Conservation (phyloP, 345 rosid genomes). For the Dimocarpus longan region DNA sequence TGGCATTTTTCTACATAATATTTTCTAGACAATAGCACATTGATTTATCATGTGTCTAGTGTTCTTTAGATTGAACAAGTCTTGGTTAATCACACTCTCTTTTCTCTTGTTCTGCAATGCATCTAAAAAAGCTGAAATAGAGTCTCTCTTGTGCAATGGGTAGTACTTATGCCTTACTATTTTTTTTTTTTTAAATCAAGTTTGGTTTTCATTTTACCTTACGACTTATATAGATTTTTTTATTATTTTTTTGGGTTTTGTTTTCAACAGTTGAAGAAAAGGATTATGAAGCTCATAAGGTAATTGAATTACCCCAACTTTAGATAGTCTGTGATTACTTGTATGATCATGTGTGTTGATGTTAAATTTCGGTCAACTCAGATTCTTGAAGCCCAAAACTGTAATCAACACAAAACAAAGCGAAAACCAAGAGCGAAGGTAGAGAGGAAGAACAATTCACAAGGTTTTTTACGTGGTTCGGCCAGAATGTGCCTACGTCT, state of each 20-base stretch:
- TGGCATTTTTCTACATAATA: background rate
- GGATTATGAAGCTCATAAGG: constrained; percentile 78
- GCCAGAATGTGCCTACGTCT: too few relatives aligned
- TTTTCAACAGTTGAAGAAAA: constrained; percentile 62
- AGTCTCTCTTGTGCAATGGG: constrained; percentile 73
- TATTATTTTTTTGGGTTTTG: background rate
- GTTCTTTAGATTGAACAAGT: background rate
- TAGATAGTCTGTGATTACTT: background rate
- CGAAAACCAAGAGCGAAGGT: too few relatives aligned
- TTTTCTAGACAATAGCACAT: too few relatives aligned
- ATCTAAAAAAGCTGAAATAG: constrained; percentile 55
- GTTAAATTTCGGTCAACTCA: too few relatives aligned
- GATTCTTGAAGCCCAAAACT: too few relatives aligned
- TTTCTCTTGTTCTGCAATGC: constrained; percentile 47
- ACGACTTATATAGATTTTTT: constrained; percentile 20
- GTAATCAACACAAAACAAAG: too few relatives aligned
- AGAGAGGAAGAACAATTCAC: too few relatives aligned
- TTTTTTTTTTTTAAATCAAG: background rate
- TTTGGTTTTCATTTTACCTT: constrained; percentile 1
- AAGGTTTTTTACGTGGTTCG: too few relatives aligned
- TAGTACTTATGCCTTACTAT: constrained; percentile 30
- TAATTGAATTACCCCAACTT: constrained; percentile 23
- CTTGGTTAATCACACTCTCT: background rate
- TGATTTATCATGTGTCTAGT: background rate
- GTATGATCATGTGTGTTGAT: background rate